Conservation (phyloP, 2,329 filamentous ascomycete genomes). For the Chrysosporium keratinophilum region DNA sequence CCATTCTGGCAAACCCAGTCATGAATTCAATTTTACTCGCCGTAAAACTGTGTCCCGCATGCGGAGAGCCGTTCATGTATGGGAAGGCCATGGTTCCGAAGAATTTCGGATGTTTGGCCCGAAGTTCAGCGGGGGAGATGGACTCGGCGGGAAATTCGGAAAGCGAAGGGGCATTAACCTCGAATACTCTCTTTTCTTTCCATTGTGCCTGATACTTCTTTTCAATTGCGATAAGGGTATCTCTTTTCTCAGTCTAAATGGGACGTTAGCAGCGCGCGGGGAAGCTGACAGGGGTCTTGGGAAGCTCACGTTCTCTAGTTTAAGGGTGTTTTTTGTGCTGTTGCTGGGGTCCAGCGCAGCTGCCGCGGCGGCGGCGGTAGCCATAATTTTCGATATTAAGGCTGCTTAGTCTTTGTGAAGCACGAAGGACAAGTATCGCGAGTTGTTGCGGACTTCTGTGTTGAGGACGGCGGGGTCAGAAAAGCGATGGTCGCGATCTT, state of each 20-base stretch:
- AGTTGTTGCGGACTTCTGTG: background rate
- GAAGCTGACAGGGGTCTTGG: conserved; percentile 11
- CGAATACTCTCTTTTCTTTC: conserved; percentile 67
- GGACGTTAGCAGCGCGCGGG: conserved; percentile 17
- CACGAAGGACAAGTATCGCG: background rate
- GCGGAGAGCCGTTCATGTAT: conserved; percentile 80
- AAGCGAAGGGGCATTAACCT: conserved; percentile 71
- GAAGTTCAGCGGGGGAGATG: conserved; percentile 62
- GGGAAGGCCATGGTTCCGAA: conserved; percentile 70
- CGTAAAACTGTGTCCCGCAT: conserved; percentile 88
- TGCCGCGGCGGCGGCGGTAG: conserved; percentile 35
- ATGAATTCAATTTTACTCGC: conserved; percentile 89
- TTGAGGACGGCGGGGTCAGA: background rate
- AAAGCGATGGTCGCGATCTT: background rate
- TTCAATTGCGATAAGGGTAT: conserved; percentile 69
- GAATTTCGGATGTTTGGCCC: conserved; percentile 78
- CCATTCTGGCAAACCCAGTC: conserved; percentile 76
- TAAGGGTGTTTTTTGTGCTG: conserved; percentile 51
- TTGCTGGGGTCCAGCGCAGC: conserved; percentile 47
- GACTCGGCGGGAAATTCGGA: conserved; percentile 66
- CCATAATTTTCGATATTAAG: conserved; percentile 23
- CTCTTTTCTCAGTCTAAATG: conserved; percentile 69
- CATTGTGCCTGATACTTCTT: conserved; percentile 87
- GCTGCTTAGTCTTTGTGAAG: background rate
- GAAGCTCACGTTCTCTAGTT: conserved; percentile 49